Evolutionary conservation across 192 early-diverging fungal genomes (phyloP).

Genomic region (Coemansia sp.): DNA sequence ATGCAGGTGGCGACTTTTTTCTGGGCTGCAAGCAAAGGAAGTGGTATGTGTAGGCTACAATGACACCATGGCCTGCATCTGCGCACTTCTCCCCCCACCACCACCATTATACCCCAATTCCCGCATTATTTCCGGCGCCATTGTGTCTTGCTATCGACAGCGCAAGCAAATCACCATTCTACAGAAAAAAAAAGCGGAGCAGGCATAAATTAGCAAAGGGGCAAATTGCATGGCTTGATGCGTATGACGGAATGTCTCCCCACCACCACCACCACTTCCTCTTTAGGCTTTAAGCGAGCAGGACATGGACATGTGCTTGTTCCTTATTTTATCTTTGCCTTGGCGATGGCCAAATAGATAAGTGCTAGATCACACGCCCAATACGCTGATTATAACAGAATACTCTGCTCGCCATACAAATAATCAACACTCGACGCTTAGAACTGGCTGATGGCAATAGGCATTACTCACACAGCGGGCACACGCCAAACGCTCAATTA

Average conservation of each 20-base stretch:
- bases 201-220: conserved; percentile 12
- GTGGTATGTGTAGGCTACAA: neutral
- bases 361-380: neutral
- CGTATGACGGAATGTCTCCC: neutral
- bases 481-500: neutral
- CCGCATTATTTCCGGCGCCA: conserved; percentile 14
- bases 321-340: neutral
- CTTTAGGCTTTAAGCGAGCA: conserved; percentile 1
- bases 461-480: neutral
- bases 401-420: neutral
- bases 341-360: neutral
- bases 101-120: conserved; percentile 4
- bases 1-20: conserved; percentile 14
- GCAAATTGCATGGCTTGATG: conserved; percentile 4
- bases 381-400: neutral
- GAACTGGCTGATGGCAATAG: neutral
- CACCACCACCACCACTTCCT: neutral
- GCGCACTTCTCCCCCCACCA: conserved; percentile 4
- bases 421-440: neutral
- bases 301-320: neutral
- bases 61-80: conserved; percentile 12
- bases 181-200: neutral
- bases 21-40: conserved; percentile 7
- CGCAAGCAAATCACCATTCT: neutral
- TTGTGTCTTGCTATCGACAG: conserved; percentile 11